phyloP scores from a whole-genome alignment of 2,329 filamentous ascomycete genomes.

The Raffaelea albimanens region DNA sequence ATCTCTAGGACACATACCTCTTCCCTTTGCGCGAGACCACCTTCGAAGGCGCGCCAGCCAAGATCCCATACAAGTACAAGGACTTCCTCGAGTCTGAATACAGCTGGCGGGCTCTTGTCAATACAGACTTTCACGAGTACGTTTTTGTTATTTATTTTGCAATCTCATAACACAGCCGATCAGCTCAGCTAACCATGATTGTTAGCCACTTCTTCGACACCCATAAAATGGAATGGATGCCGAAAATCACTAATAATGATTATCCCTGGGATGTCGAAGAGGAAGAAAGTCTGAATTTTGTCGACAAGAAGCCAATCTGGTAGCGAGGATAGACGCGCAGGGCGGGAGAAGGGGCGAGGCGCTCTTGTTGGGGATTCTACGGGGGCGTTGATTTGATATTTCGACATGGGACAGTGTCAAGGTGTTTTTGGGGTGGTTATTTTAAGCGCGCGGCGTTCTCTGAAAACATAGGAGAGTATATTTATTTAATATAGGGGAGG shows the following conservation, averaged over 20 bases:
- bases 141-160: not conserved
- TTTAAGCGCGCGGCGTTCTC: too few species aligned
- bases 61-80: constrained; percentile 55
- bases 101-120: constrained; percentile 36
- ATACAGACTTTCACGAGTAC: constrained; percentile 45
- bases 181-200: too few species aligned
- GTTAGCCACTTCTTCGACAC: constrained; percentile 14
- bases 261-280: too few species aligned
- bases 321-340: too few species aligned
- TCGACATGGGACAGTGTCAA: too few species aligned
- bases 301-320: too few species aligned
- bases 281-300: too few species aligned
- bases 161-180: not conserved
- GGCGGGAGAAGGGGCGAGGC: too few species aligned
- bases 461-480: not conserved
- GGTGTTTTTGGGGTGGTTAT: too few species aligned
- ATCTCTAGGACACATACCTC: constrained; percentile 42
- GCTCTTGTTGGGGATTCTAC: too few species aligned
- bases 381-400: too few species aligned
- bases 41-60: constrained; percentile 57
- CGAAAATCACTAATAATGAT: not conserved
- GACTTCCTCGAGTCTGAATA: constrained; percentile 52
- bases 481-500: too few species aligned
- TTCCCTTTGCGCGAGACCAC: constrained; percentile 60
- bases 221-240: constrained; percentile 13